Base-by-base conservation (phyloP, 345 rosid genomes). In the Rhizophora mangle region DNA sequence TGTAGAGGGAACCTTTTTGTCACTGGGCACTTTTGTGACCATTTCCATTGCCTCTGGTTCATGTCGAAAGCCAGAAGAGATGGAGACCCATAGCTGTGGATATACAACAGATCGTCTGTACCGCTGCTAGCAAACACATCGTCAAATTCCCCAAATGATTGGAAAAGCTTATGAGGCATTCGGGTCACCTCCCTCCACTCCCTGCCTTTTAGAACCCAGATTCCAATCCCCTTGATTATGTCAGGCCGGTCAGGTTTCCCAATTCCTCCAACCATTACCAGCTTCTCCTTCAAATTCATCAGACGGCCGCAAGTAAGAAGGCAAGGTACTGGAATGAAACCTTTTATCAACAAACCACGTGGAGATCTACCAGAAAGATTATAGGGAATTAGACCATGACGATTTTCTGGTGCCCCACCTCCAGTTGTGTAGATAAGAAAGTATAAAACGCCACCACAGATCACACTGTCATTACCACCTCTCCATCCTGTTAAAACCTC, bases 121-220 rank as follows among this genome's bases (percentile, higher is more conserved):
- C 97, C 99, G 9, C 99, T 88, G 70, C 97, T 92, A 0, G 96
- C 96, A 47, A 95, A 95, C 54, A 95, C 97, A 72, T 95, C 99
- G 68, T 95, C 99, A n/a, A 95, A 80, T 74, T 95, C 99, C 32
- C 99, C 99, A 31, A 95, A 95, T 2, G 93, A 94, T 76, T 88
- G 96, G 59, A 95, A 92, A 61, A 59, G 82, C 82, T 79, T 95
- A 15, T 92, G 92, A 1, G 99, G 99, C 99, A 95, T 95, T 24
- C 86, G 85, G 4, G 89, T 74, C 51, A 95, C 79, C 61, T 92
- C 99, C 37, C 83, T 82, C 97, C 93, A 92, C 31, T 78, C 83
- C 72, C 54, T 86, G 4, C 88, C 97, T 32, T 76, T 80, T 72
- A 95, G 74, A 71, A 89, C 65, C 99, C 99, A 95, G 62, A 95